Conservation (phyloP, 2,329 filamentous ascomycete species). For the Epichloe coenophiala region DNA sequence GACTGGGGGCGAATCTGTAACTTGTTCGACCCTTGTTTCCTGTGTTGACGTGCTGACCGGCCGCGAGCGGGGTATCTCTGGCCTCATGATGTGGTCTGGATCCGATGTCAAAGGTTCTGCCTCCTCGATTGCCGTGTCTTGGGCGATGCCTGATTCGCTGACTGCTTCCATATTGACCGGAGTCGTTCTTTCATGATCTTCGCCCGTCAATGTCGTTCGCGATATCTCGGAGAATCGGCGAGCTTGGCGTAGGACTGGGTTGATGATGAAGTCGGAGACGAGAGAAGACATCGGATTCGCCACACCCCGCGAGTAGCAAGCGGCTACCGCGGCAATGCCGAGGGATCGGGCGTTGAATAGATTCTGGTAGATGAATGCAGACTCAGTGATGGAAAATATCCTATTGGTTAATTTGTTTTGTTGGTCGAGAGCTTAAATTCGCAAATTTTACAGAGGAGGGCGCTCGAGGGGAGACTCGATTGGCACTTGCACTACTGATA, state of each 20-base stretch:
- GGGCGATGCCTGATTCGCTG: conserved; percentile 14
- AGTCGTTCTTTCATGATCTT: conserved; percentile 16
- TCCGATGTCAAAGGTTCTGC: neutral
- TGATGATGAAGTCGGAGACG: conserved; percentile 52
- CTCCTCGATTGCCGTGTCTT: conserved; percentile 7
- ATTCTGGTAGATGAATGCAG: neutral
- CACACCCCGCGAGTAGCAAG: conserved; percentile 1
- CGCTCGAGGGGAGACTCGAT: too few relatives aligned
- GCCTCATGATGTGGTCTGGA: conserved; percentile 7
- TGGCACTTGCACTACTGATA: neutral
- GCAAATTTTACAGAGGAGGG: neutral
- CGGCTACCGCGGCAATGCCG: neutral
- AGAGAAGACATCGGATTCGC: conserved; percentile 41
- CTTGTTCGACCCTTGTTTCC: conserved; percentile 21
- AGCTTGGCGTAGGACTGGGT: conserved; percentile 52
- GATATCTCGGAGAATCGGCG: conserved; percentile 46
- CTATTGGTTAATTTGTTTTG: neutral
- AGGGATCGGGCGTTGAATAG: neutral
- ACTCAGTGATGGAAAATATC: neutral
- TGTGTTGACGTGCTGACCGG: conserved; percentile 21
- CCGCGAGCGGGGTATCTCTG: conserved; percentile 15
- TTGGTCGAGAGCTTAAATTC: neutral
- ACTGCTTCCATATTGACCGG: conserved; percentile 11
- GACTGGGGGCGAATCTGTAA: conserved; percentile 9
- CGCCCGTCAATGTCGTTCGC: conserved; percentile 23